Evolutionary conservation across 1,284 basidiomycete genomes (phyloP).

Genomic region (Ustilago vetiveriae): DNA sequence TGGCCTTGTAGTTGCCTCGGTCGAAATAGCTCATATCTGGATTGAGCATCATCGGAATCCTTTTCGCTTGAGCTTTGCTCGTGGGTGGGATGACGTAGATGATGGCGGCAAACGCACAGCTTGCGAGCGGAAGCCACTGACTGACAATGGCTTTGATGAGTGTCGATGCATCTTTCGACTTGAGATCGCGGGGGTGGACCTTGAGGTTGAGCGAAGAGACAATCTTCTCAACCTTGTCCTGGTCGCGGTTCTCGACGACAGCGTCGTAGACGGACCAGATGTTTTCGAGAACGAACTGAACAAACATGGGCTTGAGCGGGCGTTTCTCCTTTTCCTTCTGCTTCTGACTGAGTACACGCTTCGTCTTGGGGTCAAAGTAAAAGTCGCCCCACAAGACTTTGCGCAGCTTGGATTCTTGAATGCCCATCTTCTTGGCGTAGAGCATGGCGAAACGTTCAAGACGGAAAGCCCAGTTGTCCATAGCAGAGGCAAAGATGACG

Average conservation of each 20-base stretch:
- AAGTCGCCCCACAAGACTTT: slow-evolving; percentile 96
- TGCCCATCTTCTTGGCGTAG: slow-evolving; percentile 88
- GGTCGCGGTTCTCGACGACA: slow-evolving; percentile 52
- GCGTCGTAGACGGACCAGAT: slow-evolving; percentile 88
- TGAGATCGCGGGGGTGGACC: slow-evolving; percentile 87
- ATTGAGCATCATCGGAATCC: slow-evolving; percentile 92
- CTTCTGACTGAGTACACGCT: slow-evolving; percentile 89
- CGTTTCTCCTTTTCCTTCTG: slow-evolving; percentile 77
- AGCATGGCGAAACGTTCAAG: slow-evolving; percentile 92
- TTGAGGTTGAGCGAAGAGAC: slow-evolving; percentile 83
- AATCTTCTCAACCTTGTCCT: slow-evolving; percentile 85
- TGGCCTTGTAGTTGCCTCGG: slow-evolving; percentile 47
- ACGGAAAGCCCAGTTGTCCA: slow-evolving; percentile 98
- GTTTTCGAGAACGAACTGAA: slow-evolving; percentile 96
- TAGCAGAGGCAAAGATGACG: slow-evolving; percentile 94
- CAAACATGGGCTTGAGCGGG: slow-evolving; percentile 93
- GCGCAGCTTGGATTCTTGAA: slow-evolving; percentile 86
- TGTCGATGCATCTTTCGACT: slow-evolving; percentile 86
- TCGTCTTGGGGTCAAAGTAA: slow-evolving; percentile 95
- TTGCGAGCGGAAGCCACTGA: slow-evolving; percentile 95
- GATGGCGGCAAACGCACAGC: slow-evolving; percentile 88
- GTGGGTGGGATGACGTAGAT: slow-evolving; percentile 93
- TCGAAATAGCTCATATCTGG: slow-evolving; percentile 75
- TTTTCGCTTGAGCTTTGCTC: slow-evolving; percentile 79
- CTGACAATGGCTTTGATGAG: slow-evolving; percentile 87